Percentiles rank a stretch among this genome's conserved stretches.
Conservation (phyloP, 768 basidiomycete species). For the Rhizopogon roseolus region DNA sequence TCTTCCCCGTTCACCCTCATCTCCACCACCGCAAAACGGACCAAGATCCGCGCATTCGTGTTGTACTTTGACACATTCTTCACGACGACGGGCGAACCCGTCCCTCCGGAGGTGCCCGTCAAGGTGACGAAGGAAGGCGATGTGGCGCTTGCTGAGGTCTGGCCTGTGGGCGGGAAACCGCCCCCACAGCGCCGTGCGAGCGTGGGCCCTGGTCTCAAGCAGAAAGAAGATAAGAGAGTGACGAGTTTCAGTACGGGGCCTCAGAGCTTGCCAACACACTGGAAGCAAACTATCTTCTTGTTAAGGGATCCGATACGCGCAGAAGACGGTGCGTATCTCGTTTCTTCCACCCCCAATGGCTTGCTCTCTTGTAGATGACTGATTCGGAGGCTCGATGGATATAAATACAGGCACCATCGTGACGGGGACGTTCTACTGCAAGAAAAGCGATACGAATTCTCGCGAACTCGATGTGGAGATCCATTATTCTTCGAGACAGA, state of each 20-base stretch:
- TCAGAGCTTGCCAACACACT: slow-evolving; percentile 82
- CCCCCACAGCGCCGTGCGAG: slow-evolving; percentile 59
- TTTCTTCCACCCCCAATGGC: not conserved
- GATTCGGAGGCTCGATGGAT: slow-evolving; percentile 1
- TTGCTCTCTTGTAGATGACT: not conserved
- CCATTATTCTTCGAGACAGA: slow-evolving; percentile 56
- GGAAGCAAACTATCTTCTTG: slow-evolving; percentile 94
- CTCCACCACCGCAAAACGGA: slow-evolving; percentile 54
- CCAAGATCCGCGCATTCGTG: slow-evolving; percentile 73
- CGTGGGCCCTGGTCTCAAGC: slow-evolving; percentile 36
- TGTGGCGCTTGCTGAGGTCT: slow-evolving; percentile 65
- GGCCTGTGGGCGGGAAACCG: slow-evolving; percentile 70
- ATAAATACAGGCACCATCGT: slow-evolving; percentile 59
- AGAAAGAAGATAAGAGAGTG: slow-evolving; percentile 33
- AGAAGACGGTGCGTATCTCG: slow-evolving; percentile 53
- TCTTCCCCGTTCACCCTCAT: slow-evolving; percentile 67
- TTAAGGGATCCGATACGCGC: slow-evolving; percentile 75
- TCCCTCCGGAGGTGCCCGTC: slow-evolving; percentile 48
- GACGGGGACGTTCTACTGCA: slow-evolving; percentile 75
- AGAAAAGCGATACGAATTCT: slow-evolving; percentile 75
- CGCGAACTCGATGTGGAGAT: slow-evolving; percentile 91
- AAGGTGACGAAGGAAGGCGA: slow-evolving; percentile 56
- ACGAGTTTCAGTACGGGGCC: slow-evolving; percentile 92
- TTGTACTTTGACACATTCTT: slow-evolving; percentile 98
- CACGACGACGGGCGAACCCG: slow-evolving; percentile 49